phyloP scores from a whole-genome alignment of 371 early-diverging fungal species.

The Mucor plumbeus region DNA sequence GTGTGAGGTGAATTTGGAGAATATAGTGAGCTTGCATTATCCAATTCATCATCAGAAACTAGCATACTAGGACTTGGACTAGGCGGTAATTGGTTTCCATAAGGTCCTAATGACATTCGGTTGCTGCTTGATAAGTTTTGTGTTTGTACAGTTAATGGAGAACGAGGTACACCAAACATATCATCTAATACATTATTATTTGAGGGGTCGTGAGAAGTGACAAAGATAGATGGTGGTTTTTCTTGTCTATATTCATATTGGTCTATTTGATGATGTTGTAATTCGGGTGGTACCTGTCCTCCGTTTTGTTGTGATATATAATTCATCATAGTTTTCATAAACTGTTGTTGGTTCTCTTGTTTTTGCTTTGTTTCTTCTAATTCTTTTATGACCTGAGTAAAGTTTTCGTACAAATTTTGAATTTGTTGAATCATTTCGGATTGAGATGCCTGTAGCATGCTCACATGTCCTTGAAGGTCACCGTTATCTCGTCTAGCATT shows the following conservation, averaged over 20 bases:
- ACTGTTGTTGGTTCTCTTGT: conserved; percentile 63
- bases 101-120: conserved; percentile 24
- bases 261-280: conserved; percentile 34
- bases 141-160: conserved; percentile 38
- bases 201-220: conserved; percentile 59
- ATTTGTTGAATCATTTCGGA: conserved; percentile 77
- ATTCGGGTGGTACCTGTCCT: conserved; percentile 45
- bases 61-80: conserved; percentile 41
- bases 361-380: conserved; percentile 70
- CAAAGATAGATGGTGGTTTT: conserved; percentile 63
- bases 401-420: conserved; percentile 67
- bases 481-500: conserved; percentile 72
- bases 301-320: conserved; percentile 59
- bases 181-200: conserved; percentile 18
- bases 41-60: conserved; percentile 39
- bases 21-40: conserved; percentile 30
- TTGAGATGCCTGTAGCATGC: conserved; percentile 76
- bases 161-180: conserved; percentile 21
- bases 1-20: conserved; percentile 40
- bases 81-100: conserved; percentile 33
- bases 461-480: conserved; percentile 73
- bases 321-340: conserved; percentile 64
- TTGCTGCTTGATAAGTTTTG: conserved; percentile 21
- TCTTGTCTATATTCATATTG: conserved; percentile 23
- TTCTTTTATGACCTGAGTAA: conserved; percentile 67